phyloP scores from a whole-genome alignment of 352 stramenopile genomes.

The Pythium sp. region DNA sequence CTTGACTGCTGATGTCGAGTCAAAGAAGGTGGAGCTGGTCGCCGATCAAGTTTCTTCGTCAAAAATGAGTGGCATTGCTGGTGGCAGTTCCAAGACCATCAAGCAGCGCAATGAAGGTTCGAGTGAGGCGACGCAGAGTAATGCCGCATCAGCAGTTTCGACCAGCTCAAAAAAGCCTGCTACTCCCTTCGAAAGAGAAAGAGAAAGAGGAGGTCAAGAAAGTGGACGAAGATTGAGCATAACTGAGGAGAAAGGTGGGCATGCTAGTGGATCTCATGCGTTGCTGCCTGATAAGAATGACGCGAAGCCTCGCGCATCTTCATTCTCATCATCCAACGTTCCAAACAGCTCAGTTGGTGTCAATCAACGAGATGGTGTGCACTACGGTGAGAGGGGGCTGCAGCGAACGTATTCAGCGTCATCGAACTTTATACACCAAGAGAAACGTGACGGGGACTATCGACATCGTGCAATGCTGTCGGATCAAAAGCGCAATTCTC shows the following conservation, averaged over 20 bases:
- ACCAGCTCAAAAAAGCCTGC: neutral
- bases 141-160: neutral
- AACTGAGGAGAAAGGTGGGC: slow-evolving; percentile 23
- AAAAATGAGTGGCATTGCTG: neutral
- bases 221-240: slow-evolving; percentile 12
- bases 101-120: neutral
- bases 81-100: neutral
- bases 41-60: neutral
- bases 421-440: slow-evolving; percentile 6
- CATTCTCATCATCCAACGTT: slow-evolving; percentile 29
- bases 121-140: neutral
- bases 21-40: neutral
- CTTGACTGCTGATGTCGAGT: neutral
- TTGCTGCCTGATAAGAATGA: slow-evolving; percentile 13
- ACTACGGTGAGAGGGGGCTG: neutral
- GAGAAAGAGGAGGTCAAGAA: slow-evolving; percentile 3
- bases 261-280: slow-evolving; percentile 21
- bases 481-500: slow-evolving; percentile 20
- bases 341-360: neutral
- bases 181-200: neutral
- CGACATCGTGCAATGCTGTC: slow-evolving; percentile 19
- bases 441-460: slow-evolving; percentile 18
- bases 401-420: slow-evolving; percentile 17
- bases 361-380: slow-evolving; percentile 1
- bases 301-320: slow-evolving; percentile 35